Evolutionary conservation across 148 eudicot genomes (phyloP), one percentile per base, ranked within the genome.

Genomic region (Gaultheria prostrata): DNA sequence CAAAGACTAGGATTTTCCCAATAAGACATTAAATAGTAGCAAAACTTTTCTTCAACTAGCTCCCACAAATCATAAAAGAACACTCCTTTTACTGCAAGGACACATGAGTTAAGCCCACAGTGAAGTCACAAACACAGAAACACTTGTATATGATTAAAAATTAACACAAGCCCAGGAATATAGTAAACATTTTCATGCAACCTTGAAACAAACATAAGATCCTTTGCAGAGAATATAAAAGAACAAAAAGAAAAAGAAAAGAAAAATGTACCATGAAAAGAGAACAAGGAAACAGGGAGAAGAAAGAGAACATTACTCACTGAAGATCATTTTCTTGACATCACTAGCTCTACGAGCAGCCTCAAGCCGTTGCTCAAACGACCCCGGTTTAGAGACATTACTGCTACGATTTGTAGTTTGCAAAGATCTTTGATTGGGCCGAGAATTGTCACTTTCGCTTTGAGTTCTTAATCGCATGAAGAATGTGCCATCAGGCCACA

Each of bases 401-500:
- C 88, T 80, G 50, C 91, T 74, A 74, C 76, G 81, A 59, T 87
- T 86, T 80, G 92, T 84, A 77, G 85, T 92, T 87, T 87, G 90
- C 45, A 85, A 89, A 82, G 86, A 87, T 85, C 83, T 86, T 50
- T 75, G 82, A 46, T 91, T 90, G 83, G 89, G 53, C 78, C 85
- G 85, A 59, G 33, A 57, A 72, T 86, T 91, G 83, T 88, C 91
- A 30, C 67, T 76, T 69, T 87, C 83, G 13, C 83, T 78, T 77
- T 83, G 89, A 77, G 83, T 78, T 9, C 82, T 90, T 82, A 93
- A 76, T 87, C 85, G 92, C 77, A 88, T 86, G 86, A 93, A 97
- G 86, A 97, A 97, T 80, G 82, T 93, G 45, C 97, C 99, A 83
- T 87, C 92, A 57, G 99, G 99, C 97, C 97, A 97, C 21, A 97